Percentiles rank a stretch among this genome's conserved stretches.
Evolutionary conservation across 2,329 filamentous ascomycete species (phyloP).

Genomic region (Tolypocladium cylindrosporum): DNA sequence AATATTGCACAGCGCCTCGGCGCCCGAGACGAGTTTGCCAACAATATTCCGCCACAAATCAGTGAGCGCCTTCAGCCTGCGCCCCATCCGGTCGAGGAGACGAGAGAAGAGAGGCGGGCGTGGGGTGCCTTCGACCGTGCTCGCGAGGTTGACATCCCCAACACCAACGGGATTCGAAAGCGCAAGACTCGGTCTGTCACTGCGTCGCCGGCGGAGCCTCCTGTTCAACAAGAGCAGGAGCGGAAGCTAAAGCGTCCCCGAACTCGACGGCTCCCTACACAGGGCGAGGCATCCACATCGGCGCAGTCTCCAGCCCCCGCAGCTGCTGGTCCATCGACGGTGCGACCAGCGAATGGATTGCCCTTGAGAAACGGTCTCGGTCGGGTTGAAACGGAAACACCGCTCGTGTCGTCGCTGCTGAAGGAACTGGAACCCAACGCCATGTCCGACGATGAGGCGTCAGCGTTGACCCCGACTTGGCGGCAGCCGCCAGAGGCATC

Average conservation of each 20-base stretch:
- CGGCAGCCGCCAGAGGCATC: constrained; percentile 24
- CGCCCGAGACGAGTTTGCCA: constrained; percentile 60
- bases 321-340: constrained; percentile 17
- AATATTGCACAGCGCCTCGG: constrained; percentile 74
- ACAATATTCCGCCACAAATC: constrained; percentile 45
- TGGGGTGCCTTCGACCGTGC: constrained; percentile 90
- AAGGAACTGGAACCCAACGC: constrained; percentile 72
- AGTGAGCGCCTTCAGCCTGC: constrained; percentile 51
- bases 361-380: constrained; percentile 13
- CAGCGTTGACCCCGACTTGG: constrained; percentile 14
- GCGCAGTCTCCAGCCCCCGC: constrained; percentile 19
- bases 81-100: constrained; percentile 52
- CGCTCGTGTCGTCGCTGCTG: constrained; percentile 76
- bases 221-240: constrained; percentile 52
- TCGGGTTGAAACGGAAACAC: constrained; percentile 45
- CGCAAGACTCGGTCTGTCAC: constrained; percentile 63
- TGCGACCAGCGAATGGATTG: constrained; percentile 10
- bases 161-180: constrained; percentile 49
- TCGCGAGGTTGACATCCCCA: constrained; percentile 52
- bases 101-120: constrained; percentile 68
- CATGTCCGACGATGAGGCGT: constrained; percentile 44
- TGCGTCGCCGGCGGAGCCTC: constrained; percentile 57
- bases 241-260: constrained; percentile 81
- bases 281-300: constrained; percentile 37
- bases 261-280: constrained; percentile 53